Evolutionary conservation across 2,329 filamentous ascomycete genomes (phyloP).

Genomic region (Aspergillus sp.): DNA sequence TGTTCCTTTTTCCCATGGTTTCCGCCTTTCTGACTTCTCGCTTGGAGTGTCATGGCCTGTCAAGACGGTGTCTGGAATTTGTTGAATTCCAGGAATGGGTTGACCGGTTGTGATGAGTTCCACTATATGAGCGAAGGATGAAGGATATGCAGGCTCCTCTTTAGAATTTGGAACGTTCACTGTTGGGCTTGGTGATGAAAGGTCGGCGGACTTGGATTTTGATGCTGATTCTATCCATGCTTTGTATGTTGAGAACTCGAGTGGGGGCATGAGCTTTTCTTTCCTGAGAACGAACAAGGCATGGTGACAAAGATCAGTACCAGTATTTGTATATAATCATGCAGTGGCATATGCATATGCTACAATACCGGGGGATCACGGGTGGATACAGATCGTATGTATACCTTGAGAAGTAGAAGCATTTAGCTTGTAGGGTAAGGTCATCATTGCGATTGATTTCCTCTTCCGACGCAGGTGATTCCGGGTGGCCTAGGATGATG

Average conservation of each 20-base stretch:
- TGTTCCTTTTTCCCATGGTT: constrained; percentile 75
- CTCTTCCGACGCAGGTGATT: constrained; percentile 38
- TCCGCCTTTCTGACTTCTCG: constrained; percentile 57
- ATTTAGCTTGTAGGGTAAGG: constrained; percentile 49
- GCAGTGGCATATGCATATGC: neutral
- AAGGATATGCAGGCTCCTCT: constrained; percentile 68
- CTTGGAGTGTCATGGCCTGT: constrained; percentile 65
- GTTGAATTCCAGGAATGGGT: constrained; percentile 80
- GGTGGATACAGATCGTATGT: constrained; percentile 1
- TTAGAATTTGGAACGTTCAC: constrained; percentile 38
- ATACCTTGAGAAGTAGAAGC: constrained; percentile 51
- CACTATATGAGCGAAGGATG: constrained; percentile 81
- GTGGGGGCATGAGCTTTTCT: constrained; percentile 40
- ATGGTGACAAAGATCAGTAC: neutral
- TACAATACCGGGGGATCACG: neutral
- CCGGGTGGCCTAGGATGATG: constrained; percentile 47
- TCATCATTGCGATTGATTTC: constrained; percentile 44
- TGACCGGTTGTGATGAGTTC: constrained; percentile 80
- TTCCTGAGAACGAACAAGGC: constrained; percentile 32
- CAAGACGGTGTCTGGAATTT: constrained; percentile 80
- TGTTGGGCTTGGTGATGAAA: constrained; percentile 8
- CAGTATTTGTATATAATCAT: neutral
- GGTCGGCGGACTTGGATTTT: constrained; percentile 8
- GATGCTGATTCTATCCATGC: constrained; percentile 53
- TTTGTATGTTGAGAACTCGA: constrained; percentile 70